These are phyloP conservation scores for Byssothecium circinans DNA, from an alignment of 2,329 filamentous ascomycete genomes.

Conservation along the genomic window DNA sequence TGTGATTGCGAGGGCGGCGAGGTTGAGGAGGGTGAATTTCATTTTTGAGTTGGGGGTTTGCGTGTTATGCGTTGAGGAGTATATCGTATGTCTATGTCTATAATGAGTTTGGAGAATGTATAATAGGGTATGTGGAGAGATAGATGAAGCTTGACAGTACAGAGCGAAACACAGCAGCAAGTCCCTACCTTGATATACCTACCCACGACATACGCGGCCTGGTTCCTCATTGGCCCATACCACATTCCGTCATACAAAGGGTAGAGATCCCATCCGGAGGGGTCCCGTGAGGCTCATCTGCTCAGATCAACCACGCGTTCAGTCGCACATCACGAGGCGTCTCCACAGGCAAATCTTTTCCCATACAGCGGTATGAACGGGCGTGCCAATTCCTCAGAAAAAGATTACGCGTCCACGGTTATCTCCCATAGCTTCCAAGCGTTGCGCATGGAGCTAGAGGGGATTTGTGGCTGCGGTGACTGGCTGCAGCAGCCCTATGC, in stretches of 20 bases:
- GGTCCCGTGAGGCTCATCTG: background rate
- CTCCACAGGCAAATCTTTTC: background rate
- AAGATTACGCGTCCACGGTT: background rate
- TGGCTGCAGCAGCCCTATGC: constrained; percentile 1
- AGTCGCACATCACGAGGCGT: background rate
- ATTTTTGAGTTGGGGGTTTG: constrained; percentile 1
- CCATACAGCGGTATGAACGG: background rate
- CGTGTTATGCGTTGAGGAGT: too few species aligned
- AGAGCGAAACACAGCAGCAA: background rate
- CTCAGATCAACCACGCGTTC: background rate
- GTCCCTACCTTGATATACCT: constrained; percentile 1
- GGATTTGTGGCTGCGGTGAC: background rate
- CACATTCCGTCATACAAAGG: background rate
- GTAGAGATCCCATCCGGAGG: background rate
- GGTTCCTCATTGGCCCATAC: background rate
- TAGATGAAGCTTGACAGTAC: background rate
- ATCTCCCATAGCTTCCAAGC: background rate
- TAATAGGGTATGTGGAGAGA: background rate
- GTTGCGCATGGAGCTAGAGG: background rate
- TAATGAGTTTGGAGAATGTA: background rate
- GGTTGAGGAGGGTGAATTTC: constrained; percentile 6
- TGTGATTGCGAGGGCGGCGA: constrained; percentile 7
- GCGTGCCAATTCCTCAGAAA: background rate
- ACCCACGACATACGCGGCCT: constrained; percentile 3
- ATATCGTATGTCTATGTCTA: background rate